Base-by-base conservation (phyloP, 2,329 filamentous ascomycete genomes). In the Xylariomycetidae sp. region DNA sequence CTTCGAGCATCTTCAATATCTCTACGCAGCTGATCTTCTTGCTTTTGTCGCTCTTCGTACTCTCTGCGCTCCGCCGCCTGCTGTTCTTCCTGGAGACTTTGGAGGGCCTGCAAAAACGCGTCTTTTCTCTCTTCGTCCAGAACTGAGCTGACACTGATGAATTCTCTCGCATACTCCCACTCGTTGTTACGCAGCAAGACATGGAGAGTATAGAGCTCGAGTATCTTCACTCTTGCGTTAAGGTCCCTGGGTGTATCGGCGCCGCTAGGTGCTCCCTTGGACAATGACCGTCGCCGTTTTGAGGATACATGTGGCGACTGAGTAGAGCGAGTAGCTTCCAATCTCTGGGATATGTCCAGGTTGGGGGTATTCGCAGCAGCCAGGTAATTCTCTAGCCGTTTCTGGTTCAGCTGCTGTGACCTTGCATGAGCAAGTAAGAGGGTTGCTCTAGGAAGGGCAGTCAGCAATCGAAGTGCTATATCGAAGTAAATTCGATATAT, bases 171-270 rank as follows among this genome's bases (percentile, higher is more conserved):
- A 50, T 95, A 95, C 38, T 95, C 86, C 92, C 92, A 98, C 62
- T 96, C 88, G 35, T 86, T 80, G 49, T 95, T 96, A 33, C 87
- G 76, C 5, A 90, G 79, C n/a, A 98, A 76, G 6, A 96, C 86
- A 54, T 98, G 92, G 4, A 98, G 72, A 1, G 88, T 93, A 59
- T 95, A 98, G 7, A 98, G 72, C 62, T 98, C 92, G 31, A 98
- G 76, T 25, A 98, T 85, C 64, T 93, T 94, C 43, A 95, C 80
- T 28, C 88, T 76, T 4, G 86, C 80, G 47, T 85, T 82, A 22
- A 95, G 74, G 54, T 94, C 87, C 42, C 85, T 79, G 0, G 87
- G 87, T 0, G 87, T 93, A 53, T 87, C 80, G 25, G 87, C 80
- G 38, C 85, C 86, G 39, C 74, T 76, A 12, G 64, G 44, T 19